Evolutionary conservation across 129 eudicot genomes (phyloP).

Genomic region (Artemisia tridentata): DNA sequence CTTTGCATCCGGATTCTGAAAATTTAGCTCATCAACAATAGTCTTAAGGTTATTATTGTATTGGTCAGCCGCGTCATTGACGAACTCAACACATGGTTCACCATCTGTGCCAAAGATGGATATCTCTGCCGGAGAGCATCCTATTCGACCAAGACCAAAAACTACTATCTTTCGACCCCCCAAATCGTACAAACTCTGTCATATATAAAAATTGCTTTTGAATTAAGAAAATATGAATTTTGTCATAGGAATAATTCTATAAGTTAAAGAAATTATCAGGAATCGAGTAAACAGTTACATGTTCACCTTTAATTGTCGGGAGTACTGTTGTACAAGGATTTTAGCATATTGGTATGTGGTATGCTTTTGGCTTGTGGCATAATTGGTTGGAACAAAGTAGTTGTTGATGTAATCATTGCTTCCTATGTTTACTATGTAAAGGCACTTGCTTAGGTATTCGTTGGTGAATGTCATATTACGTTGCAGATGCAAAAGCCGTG

Average conservation of each 20-base stretch:
- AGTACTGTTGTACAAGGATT: slow-evolving; percentile 28
- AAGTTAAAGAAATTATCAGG: not conserved
- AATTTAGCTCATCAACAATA: slow-evolving; percentile 37
- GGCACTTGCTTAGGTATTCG: slow-evolving; percentile 33
- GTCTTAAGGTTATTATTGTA: slow-evolving; percentile 40
- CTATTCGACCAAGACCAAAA: slow-evolving; percentile 39
- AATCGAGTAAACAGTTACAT: not conserved
- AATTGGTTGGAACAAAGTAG: slow-evolving; percentile 34
- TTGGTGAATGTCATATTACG: slow-evolving; percentile 28
- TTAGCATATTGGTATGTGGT: slow-evolving; percentile 31
- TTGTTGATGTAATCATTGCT: slow-evolving; percentile 57
- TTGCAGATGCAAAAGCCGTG: slow-evolving; percentile 20
- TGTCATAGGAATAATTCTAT: not conserved
- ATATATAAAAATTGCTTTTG: not conserved
- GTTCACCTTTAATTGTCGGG: slow-evolving; percentile 36
- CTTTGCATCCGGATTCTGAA: slow-evolving; percentile 27
- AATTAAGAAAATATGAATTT: not conserved
- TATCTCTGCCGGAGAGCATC: slow-evolving; percentile 40
- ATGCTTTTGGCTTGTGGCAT: slow-evolving; percentile 16
- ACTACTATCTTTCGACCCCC: slow-evolving; percentile 56
- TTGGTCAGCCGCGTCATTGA: slow-evolving; percentile 24
- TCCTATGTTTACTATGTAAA: slow-evolving; percentile 41
- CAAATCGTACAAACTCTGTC: slow-evolving; percentile 29
- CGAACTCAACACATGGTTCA: slow-evolving; percentile 31
- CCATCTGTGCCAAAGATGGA: slow-evolving; percentile 12